A percentile compares a stretch with the other conserved stretches of the same genome.
Evolutionary conservation across 2,329 filamentous ascomycete species (phyloP).

Genomic region (Nemania bipapillata): DNA sequence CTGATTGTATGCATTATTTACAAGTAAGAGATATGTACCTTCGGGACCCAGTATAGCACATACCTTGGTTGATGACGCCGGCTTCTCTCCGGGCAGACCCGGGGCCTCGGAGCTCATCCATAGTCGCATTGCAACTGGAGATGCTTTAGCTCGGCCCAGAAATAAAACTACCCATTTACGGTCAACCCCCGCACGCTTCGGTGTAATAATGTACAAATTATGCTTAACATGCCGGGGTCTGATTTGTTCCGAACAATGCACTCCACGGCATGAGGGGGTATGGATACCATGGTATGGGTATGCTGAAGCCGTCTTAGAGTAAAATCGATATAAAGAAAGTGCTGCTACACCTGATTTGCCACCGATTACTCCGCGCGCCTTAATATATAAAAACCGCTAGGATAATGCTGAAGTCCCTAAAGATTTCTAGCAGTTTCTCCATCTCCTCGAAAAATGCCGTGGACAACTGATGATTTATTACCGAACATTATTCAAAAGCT

Average conservation of each 20-base stretch:
- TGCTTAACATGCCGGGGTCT: neutral
- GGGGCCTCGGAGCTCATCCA: too few species aligned
- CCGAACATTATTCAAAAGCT: constrained; percentile 29
- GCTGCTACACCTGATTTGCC: neutral
- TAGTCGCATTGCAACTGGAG: constrained; percentile 11
- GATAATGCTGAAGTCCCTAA: neutral
- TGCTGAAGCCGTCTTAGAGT: neutral
- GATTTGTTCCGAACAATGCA: neutral
- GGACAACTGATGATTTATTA: constrained; percentile 32
- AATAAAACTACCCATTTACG: too few species aligned
- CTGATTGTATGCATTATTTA: too few species aligned
- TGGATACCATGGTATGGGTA: neutral
- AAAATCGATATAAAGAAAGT: neutral
- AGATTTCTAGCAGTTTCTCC: too few species aligned
- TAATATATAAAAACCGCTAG: neutral
- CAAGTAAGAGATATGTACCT: too few species aligned
- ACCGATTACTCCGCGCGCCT: constrained; percentile 2
- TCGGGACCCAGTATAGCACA: too few species aligned
- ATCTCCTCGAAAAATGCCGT: constrained; percentile 25
- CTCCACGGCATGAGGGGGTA: neutral
- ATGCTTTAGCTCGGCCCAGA: neutral
- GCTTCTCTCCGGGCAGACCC: too few species aligned
- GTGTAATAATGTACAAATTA: too few species aligned
- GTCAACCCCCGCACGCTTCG: neutral
- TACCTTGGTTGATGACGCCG: too few species aligned